These are phyloP conservation scores for Coccinonectria pachysandricola DNA, from an alignment of 2,329 filamentous ascomycete species.

Conservation along the genomic window DNA sequence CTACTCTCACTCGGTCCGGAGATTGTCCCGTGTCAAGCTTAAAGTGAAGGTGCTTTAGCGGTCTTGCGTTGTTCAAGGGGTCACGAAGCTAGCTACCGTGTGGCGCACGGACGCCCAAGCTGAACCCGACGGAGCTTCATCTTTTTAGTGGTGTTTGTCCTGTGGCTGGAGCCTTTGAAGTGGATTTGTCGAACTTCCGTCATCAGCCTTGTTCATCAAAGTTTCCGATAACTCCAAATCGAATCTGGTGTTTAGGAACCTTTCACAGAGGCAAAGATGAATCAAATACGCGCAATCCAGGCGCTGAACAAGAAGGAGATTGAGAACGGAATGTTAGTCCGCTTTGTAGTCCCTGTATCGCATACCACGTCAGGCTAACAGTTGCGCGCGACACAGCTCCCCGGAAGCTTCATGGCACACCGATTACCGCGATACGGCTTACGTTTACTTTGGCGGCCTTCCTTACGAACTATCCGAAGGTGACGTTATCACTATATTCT, in stretches of 20 bases:
- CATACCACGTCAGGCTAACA: constrained; percentile 1
- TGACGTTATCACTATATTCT: constrained; percentile 93
- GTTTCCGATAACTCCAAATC: no score
- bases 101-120: no score
- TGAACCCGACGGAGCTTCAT: constrained; percentile 5
- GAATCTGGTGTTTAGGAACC: no score
- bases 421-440: constrained; percentile 96
- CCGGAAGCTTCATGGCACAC: constrained; percentile 91
- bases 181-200: no score
- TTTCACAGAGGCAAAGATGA: constrained; percentile 57
- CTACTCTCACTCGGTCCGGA: constrained; percentile 21
- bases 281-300: constrained; percentile 85
- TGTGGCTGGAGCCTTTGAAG: no score
- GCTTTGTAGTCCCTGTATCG: not conserved
- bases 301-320: constrained; percentile 91
- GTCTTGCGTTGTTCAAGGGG: no score
- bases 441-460: constrained; percentile 89
- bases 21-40: constrained; percentile 23
- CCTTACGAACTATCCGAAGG: constrained; percentile 91
- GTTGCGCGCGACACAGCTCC: constrained; percentile 39
- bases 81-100: no score
- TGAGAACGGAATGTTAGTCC: constrained; percentile 71
- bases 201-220: constrained; percentile 2
- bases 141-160: no score
- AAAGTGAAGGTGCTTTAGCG: constrained; percentile 3